phyloP scores from a whole-genome alignment of 352 stramenopile genomes.

The Globisporangium mamillatum region DNA sequence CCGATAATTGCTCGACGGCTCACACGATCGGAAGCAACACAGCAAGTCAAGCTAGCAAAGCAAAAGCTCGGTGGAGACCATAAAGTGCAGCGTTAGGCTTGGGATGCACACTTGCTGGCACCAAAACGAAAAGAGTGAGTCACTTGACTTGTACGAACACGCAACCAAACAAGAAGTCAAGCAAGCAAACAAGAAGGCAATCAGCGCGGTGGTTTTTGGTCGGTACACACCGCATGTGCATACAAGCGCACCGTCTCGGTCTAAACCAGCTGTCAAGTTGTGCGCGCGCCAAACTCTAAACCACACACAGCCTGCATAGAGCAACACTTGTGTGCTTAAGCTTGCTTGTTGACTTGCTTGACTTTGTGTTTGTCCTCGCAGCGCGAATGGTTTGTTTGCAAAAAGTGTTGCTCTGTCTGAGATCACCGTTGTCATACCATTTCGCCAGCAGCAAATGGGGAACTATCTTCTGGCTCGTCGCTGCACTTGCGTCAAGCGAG shows the following conservation, averaged over 20 bases:
- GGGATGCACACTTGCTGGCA: not conserved
- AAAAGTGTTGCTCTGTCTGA: not conserved
- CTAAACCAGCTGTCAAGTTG: not conserved
- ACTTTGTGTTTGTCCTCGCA: not conserved
- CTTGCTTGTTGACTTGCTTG: not conserved
- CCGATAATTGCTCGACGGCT: not conserved
- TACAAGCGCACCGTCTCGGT: not conserved
- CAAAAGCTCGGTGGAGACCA: not conserved
- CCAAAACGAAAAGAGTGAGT: not conserved
- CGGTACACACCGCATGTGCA: not conserved
- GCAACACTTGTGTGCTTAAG: not conserved
- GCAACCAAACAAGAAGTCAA: too few species aligned
- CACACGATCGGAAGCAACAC: too few species aligned
- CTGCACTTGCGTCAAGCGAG: not conserved
- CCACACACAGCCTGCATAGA: not conserved
- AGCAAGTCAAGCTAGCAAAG: not conserved
- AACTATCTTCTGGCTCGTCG: not conserved
- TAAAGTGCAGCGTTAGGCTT: not conserved
- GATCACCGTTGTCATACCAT: slow-evolving; percentile 1
- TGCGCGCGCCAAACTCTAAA: not conserved
- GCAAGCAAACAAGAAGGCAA: too few species aligned
- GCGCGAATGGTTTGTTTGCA: not conserved
- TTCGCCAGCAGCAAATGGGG: not conserved
- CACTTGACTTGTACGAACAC: not conserved
- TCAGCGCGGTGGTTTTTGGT: not conserved